These are phyloP conservation scores for Eremothecium sinecaudum DNA, from an alignment of 1,139 yeast genomes.

Conservation along the genomic window DNA sequence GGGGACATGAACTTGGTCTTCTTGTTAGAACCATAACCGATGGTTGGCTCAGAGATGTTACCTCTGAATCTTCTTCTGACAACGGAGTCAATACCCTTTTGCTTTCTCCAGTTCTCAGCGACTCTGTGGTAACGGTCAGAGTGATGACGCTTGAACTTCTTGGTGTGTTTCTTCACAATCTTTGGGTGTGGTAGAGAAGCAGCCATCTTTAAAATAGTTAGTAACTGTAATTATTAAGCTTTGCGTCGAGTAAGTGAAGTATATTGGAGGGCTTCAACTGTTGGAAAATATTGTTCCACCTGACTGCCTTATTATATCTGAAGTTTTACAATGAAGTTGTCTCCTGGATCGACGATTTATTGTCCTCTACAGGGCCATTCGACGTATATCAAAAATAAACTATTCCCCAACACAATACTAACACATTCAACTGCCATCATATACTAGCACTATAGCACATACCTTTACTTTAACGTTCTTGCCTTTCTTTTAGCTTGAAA, in stretches of 20 bases:
- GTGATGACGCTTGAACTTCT: constrained; percentile 99
- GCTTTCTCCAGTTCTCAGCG: constrained; percentile 99
- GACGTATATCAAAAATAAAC: too few species aligned
- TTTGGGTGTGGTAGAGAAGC: constrained; percentile 97
- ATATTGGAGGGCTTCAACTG: too few species aligned
- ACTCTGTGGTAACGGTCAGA: constrained; percentile 99
- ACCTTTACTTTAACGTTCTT: constrained; percentile 6
- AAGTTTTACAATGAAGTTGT: too few species aligned
- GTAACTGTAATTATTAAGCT: too few species aligned
- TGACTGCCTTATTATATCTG: too few species aligned
- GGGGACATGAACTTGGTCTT: constrained; percentile 93
- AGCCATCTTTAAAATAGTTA: constrained; percentile 51
- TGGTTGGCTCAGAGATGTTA: constrained; percentile 96
- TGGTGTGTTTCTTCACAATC: constrained; percentile 99
- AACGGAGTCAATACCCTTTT: constrained; percentile 99
- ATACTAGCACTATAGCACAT: constrained; percentile 2
- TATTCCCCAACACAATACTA: too few species aligned
- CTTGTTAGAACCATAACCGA: constrained; percentile 99
- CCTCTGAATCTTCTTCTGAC: constrained; percentile 99
- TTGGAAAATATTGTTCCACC: too few species aligned
- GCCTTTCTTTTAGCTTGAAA: constrained; percentile 3
- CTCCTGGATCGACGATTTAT: too few species aligned
- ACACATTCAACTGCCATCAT: too few species aligned
- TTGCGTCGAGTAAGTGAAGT: too few species aligned
- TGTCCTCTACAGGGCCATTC: too few species aligned